Evolutionary conservation across 495 filamentous ascomycete genomes (phyloP).

Genomic region (Paragyromitra xinjiangensis): DNA sequence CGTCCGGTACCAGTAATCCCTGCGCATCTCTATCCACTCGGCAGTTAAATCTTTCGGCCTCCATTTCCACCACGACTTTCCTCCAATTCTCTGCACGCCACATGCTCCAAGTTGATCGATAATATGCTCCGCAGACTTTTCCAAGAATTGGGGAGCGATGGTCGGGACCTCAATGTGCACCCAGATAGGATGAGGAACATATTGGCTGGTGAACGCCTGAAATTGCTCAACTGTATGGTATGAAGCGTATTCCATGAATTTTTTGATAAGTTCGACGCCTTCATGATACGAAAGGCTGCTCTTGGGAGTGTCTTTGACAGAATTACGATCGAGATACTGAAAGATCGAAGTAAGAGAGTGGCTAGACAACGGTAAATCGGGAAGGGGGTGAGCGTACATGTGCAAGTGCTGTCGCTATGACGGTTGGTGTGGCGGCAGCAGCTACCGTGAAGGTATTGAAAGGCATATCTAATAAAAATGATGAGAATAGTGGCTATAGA

Average conservation of each 20-base stretch:
- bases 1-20: constrained; percentile 77
- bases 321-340: constrained; percentile 83
- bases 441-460: constrained; percentile 71
- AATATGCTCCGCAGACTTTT: constrained; percentile 69
- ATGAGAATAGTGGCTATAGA: not conserved
- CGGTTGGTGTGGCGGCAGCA: constrained; percentile 70
- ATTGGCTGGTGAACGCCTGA: constrained; percentile 87
- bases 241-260: constrained; percentile 82
- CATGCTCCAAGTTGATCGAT: constrained; percentile 76
- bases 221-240: constrained; percentile 90
- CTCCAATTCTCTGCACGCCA: constrained; percentile 78
- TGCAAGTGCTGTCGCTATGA: constrained; percentile 71
- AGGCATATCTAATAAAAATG: constrained; percentile 30
- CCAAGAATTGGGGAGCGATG: constrained; percentile 70
- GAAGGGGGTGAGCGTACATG: constrained; percentile 63
- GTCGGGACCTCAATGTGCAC: constrained; percentile 78
- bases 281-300: constrained; percentile 92
- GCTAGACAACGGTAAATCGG: not conserved
- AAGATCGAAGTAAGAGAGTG: constrained; percentile 1
- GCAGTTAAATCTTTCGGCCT: constrained; percentile 65
- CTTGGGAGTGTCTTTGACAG: constrained; percentile 77
- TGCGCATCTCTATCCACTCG: constrained; percentile 96
- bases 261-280: constrained; percentile 85
- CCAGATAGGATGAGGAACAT: constrained; percentile 89
- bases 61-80: constrained; percentile 95